Percentiles rank a stretch among this genome's conserved stretches.
Conservation (phyloP, 208 protist genomes). For the Trypanosoma theileri region DNA sequence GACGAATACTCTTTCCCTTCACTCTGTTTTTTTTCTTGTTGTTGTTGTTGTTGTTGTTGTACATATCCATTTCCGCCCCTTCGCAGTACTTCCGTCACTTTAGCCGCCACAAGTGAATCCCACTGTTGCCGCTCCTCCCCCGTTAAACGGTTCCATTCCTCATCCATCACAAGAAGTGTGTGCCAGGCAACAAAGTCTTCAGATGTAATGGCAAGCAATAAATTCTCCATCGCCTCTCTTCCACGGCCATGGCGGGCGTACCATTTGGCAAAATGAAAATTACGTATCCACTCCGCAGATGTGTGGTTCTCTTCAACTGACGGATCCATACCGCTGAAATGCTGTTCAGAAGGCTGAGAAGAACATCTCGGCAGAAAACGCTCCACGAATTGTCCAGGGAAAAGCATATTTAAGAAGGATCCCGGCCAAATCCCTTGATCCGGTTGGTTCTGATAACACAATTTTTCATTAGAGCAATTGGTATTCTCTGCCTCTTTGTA, state of each 20-base stretch:
- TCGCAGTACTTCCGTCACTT: conserved; percentile 7
- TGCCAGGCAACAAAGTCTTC: conserved; percentile 18
- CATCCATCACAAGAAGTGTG: conserved; percentile 15
- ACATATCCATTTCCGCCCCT: not conserved
- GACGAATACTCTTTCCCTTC: not conserved
- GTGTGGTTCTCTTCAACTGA: not conserved
- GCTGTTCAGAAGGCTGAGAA: too few relatives aligned
- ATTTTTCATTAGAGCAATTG: not conserved
- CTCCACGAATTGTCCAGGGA: too few relatives aligned
- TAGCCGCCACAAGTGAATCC: conserved; percentile 19
- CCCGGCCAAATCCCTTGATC: too few relatives aligned
- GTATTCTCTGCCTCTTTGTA: not conserved
- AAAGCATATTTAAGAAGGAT: too few relatives aligned
- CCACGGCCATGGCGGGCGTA: conserved; percentile 5
- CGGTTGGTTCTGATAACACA: too few relatives aligned
- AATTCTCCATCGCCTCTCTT: conserved; percentile 2
- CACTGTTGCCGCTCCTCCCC: conserved; percentile 8
- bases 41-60: not conserved
- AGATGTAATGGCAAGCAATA: conserved; percentile 24
- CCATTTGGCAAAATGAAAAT: conserved; percentile 13
- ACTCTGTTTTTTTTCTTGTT: not conserved
- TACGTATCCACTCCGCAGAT: not conserved
- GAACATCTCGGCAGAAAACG: too few relatives aligned
- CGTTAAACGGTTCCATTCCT: conserved; percentile 15
- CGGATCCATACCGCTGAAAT: too few relatives aligned